phyloP scores from a whole-genome alignment of 2,329 filamentous ascomycete species.

The Allantophomopsis cytisporea region DNA sequence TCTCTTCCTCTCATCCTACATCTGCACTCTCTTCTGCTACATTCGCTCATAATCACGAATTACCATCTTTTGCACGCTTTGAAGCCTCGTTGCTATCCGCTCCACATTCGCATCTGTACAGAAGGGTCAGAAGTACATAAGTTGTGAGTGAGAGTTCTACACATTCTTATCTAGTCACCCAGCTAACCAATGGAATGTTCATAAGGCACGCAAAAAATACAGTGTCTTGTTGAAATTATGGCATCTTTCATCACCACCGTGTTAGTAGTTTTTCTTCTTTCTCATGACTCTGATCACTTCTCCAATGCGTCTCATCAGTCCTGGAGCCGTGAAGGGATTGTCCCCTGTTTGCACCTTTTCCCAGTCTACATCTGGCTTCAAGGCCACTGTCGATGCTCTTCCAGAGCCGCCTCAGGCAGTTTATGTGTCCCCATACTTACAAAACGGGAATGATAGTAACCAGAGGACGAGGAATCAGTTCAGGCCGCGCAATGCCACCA shows the following conservation, averaged over 20 bases:
- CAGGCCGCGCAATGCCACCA: constrained; percentile 71
- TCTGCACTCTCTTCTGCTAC: no score
- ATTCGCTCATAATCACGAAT: no score
- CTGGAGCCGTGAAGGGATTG: constrained; percentile 6
- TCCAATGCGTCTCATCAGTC: constrained; percentile 3
- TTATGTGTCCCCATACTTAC: constrained; percentile 21
- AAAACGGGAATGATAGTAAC: constrained; percentile 41
- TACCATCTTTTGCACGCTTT: no score
- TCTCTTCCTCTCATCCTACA: no score
- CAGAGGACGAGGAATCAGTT: constrained; percentile 83
- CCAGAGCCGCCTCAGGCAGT: constrained; percentile 24
- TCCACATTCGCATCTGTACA: no score
- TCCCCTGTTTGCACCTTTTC: constrained; percentile 13
- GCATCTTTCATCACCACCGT: constrained; percentile 72
- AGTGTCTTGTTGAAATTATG: constrained; percentile 28
- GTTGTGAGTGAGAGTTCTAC: not conserved
- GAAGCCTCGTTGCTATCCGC: no score
- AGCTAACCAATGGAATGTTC: constrained; percentile 1
- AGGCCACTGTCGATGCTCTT: constrained; percentile 16
- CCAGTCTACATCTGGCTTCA: constrained; percentile 15
- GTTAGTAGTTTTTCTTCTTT: constrained; percentile 38
- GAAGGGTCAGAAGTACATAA: no score
- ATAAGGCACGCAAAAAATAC: not conserved
- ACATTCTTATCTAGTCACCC: not conserved
- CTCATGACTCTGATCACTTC: constrained; percentile 22